Base-by-base conservation (phyloP, 2,329 filamentous ascomycete species). In the Colletotrichum sp. region DNA sequence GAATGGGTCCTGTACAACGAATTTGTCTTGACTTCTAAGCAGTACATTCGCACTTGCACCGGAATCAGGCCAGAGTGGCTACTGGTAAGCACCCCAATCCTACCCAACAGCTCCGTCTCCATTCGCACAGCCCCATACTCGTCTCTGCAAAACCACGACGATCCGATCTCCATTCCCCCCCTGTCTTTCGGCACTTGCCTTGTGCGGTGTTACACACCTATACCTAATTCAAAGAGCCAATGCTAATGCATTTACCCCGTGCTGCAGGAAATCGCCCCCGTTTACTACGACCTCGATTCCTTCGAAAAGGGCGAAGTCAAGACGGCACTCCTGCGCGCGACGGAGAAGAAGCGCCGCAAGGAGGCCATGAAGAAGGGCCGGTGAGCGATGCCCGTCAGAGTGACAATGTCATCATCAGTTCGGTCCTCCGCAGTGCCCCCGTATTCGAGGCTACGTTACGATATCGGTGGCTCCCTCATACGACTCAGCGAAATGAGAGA, bases 1-100 rank as follows among this genome's bases (percentile, higher is more conserved):
- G 97, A 99, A 80, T 99, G 97, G 97, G 95, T 99, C 30, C 88
- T 99, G 30, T 99, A 99, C 87, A 98, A 99, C 82, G 98, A 99
- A 83, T 99, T 99, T 82, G 97, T 99, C 15, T 91, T 99, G 72
- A 99, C 97, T 1, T 97, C 95, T 69, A 98, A 99, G 91, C 98
- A 99, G 87, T 99, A 98, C 85, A 96, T 99, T 81, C 92, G 98
- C 73, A 98, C 95, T 1, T 95, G 98, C 64, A 99, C 96, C 15
- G 93, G 95, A 34, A 94, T 99, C 71, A 94, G 95, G 83, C 95
- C 96, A 1, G 97, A 99, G 85, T 99, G 97, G 97, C 88, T 99
- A 77, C 84, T 99, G 85, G 95, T 96, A 89, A 86, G 94, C 81
- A 69, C 44, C 13, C 44, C 28, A 49, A 62, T 57, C 28, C 44